Percentiles rank a stretch among this genome's conserved stretches.
Conservation (phyloP, 2,329 filamentous ascomycete species). For the Westerdykella aurantiaca region DNA sequence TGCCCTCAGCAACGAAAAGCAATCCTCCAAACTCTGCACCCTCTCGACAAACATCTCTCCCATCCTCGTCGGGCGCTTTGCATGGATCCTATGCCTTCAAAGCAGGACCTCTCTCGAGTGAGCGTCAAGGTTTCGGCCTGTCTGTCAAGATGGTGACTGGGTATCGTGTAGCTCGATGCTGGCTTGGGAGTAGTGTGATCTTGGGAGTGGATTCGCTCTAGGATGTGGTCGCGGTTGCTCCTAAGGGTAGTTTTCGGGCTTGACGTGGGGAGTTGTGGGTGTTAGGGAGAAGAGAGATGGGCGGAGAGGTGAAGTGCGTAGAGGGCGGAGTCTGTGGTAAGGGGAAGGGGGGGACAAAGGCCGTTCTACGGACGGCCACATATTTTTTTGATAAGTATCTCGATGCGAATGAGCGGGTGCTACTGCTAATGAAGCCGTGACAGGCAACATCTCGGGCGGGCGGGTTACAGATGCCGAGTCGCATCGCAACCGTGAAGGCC, state of each 20-base stretch:
- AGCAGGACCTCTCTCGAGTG: constrained; percentile 37
- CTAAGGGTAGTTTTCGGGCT: constrained; percentile 15
- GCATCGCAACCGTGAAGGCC: not conserved
- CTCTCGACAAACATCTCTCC: too few species aligned
- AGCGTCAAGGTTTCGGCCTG: constrained; percentile 40
- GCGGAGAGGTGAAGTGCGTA: constrained; percentile 8
- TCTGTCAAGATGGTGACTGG: constrained; percentile 19
- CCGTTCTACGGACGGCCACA: constrained; percentile 25
- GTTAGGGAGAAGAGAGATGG: not conserved
- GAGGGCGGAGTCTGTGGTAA: constrained; percentile 16
- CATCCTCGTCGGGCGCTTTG: not conserved
- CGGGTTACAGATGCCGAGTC: not conserved
- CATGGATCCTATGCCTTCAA: constrained; percentile 9
- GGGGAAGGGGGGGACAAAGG: constrained; percentile 8
- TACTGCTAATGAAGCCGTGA: constrained; percentile 17
- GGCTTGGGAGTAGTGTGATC: constrained; percentile 4
- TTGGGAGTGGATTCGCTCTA: constrained; percentile 6
- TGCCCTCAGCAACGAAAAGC: not conserved
- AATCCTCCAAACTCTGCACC: too few species aligned
- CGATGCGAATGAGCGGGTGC: constrained; percentile 10
- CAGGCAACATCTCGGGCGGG: not conserved
- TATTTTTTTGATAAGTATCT: constrained; percentile 38
- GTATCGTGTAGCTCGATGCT: constrained; percentile 8
- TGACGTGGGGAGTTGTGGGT: constrained; percentile 10
- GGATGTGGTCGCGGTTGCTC: constrained; percentile 6